A percentile compares a stretch with the other conserved stretches of the same genome.
These are phyloP conservation scores for Boletus subluridellus DNA, from an alignment of 1,284 basidiomycete genomes.

Conservation along the genomic window DNA sequence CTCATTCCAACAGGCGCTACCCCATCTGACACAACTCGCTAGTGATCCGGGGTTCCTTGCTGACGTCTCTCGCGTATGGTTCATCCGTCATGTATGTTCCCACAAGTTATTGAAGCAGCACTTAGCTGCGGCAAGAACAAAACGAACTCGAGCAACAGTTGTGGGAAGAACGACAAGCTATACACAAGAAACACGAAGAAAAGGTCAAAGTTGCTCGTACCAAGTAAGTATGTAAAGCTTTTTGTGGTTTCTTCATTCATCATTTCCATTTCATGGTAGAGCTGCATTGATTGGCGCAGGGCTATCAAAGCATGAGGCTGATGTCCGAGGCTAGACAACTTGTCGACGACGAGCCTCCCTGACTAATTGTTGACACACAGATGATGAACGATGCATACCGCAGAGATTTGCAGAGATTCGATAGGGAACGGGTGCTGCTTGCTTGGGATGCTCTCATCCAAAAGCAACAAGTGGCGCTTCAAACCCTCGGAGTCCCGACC, in stretches of 20 bases:
- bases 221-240: slow-evolving; percentile 46
- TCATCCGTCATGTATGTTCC: slow-evolving; percentile 1
- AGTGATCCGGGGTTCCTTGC: slow-evolving; percentile 48
- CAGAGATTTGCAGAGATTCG: slow-evolving; percentile 62
- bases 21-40: slow-evolving; percentile 51
- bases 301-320: slow-evolving; percentile 65
- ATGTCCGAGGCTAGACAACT: slow-evolving; percentile 43
- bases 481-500: slow-evolving; percentile 58
- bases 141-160: slow-evolving; percentile 59
- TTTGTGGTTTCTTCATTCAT: slow-evolving; percentile 4
- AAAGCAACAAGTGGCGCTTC: slow-evolving; percentile 63
- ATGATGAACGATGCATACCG: slow-evolving; percentile 60
- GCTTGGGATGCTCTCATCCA: slow-evolving; percentile 72
- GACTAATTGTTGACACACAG: slow-evolving; percentile 35
- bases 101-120: slow-evolving; percentile 4
- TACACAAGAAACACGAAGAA: slow-evolving; percentile 62
- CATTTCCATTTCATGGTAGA: slow-evolving; percentile 19
- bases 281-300: slow-evolving; percentile 60
- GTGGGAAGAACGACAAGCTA: slow-evolving; percentile 58
- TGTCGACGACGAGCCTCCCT: slow-evolving; percentile 8
- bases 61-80: slow-evolving; percentile 48
- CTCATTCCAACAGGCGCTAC: slow-evolving; percentile 65
- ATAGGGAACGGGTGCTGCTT: slow-evolving; percentile 57
- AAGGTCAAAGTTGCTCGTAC: slow-evolving; percentile 62
- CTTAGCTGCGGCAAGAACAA: slow-evolving; percentile 60